Evolutionary conservation across 169 alveolate genomes (phyloP), one percentile per base, ranked within the genome.

Genomic region (Cryptosporidium parvum): DNA sequence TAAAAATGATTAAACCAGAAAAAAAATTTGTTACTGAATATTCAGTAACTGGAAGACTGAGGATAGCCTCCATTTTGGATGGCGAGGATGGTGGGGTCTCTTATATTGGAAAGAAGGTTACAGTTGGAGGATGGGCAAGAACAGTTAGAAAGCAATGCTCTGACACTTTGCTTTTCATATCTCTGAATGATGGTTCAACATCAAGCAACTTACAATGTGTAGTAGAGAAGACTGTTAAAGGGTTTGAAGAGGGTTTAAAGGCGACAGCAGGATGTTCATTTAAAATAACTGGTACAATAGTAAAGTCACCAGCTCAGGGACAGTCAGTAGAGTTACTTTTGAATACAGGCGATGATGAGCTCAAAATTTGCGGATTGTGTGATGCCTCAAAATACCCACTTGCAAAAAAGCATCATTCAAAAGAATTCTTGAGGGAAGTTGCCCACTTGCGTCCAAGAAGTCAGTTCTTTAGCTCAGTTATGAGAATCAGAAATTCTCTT

Each of bases 371-470:
- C 8, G 98, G 96, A 44, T 93, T 93, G 52, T 93, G 97, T 72
- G 97, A 96, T 61, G 97, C 98, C 16, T 96, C 97, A 3, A 94
- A 92, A 58, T 98, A 97, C 84, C 99, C 99, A 0, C 94, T 98
- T 58, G 97, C 99, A 10, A 97, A 97, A 93, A 97, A 98, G 93
- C 93, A 93, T 67, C 98, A 97, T 86, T 93, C 97, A 33, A 91
- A 94, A 7, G 99, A 98, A 91, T 96, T 94, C 92, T 92, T 98
- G 69, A 96, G 99, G 85, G 99, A 97, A 85, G 95, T 94, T 31
- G 99, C 99, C 45, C 99, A 98, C 85, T 94, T 98, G 86, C 94
- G 99, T 84, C 99, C 99, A 51, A 96, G 99, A 85, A 96, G 99
- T 33, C 96, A 97, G 91, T 93, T 96, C 69, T 96, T 98, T 65